Evolutionary conservation across 2,329 filamentous ascomycete genomes (phyloP).

Genomic region (Gliomastix tumulicola): DNA sequence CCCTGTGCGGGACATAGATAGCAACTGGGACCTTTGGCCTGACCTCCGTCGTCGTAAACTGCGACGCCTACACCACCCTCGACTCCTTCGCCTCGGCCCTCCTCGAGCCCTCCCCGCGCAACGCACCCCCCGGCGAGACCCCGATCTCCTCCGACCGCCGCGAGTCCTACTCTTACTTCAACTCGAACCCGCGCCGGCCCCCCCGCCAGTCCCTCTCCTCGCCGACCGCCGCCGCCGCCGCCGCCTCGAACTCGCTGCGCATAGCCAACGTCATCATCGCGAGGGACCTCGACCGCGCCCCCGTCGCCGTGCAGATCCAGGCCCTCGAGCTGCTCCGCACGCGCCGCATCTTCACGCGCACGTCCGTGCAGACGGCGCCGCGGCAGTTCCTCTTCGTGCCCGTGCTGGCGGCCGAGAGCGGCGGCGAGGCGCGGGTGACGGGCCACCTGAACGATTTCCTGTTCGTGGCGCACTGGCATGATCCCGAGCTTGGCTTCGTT

Average conservation of each 20-base stretch:
- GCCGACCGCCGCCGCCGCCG: no score
- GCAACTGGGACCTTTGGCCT: conserved; percentile 63
- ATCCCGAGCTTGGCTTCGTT: conserved; percentile 62
- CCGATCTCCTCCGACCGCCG: conserved; percentile 14
- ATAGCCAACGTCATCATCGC: conserved; percentile 82
- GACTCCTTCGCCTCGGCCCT: conserved; percentile 75
- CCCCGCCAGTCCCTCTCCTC: conserved; percentile 17
- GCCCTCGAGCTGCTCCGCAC: conserved; percentile 71
- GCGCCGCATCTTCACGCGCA: conserved; percentile 69
- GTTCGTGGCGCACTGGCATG: conserved; percentile 82
- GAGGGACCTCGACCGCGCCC: conserved; percentile 68
- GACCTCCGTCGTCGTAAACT: conserved; percentile 62
- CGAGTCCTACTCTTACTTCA: conserved; percentile 25
- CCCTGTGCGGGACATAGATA: no score
- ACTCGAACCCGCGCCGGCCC: conserved; percentile 13
- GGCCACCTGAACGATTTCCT: conserved; percentile 72
- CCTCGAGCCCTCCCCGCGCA: conserved; percentile 32
- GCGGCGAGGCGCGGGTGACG: conserved; percentile 41
- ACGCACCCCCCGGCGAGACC: conserved; percentile 16
- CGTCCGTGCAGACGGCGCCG: conserved; percentile 66
- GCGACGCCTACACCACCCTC: conserved; percentile 64
- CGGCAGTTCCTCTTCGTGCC: conserved; percentile 76
- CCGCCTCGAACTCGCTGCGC: conserved; percentile 13
- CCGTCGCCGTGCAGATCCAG: conserved; percentile 76
- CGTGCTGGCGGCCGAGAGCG: conserved; percentile 47